phyloP scores from a whole-genome alignment of 2,329 filamentous ascomycete genomes.

The Orbilia oligospora region DNA sequence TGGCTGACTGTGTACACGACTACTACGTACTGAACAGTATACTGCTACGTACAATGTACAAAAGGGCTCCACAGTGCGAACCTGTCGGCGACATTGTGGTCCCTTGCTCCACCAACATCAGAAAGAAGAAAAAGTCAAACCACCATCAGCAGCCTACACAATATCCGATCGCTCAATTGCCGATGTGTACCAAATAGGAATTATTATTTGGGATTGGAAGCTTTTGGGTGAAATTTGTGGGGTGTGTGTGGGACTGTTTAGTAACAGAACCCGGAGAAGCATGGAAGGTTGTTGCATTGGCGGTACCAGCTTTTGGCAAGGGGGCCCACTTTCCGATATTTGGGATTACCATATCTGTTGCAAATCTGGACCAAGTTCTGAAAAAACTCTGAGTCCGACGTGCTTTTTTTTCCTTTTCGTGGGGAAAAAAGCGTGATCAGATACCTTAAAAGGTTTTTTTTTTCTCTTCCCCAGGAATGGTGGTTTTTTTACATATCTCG shows the following conservation, averaged over 20 bases:
- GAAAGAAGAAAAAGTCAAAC: conserved; percentile 23
- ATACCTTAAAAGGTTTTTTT: conserved; percentile 10
- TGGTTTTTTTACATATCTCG: too few species aligned
- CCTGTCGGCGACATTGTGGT: conserved; percentile 29
- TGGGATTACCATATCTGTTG: conserved; percentile 47
- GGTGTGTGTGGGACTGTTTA: conserved; percentile 12
- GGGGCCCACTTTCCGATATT: conserved; percentile 54
- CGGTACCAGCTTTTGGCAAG: not conserved
- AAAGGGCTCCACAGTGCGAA: conserved; percentile 4
- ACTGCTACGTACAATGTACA: not conserved
- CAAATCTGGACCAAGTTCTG: conserved; percentile 25
- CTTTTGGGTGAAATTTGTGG: conserved; percentile 35
- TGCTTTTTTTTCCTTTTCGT: conserved; percentile 30
- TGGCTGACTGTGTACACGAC: too few species aligned
- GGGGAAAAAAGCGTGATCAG: conserved; percentile 37
- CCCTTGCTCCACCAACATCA: too few species aligned
- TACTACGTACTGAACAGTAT: too few species aligned
- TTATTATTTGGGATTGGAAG: not conserved
- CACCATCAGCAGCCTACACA: conserved; percentile 20
- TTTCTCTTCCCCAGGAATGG: conserved; percentile 22
- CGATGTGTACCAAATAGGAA: too few species aligned
- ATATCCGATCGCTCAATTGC: conserved; percentile 60
- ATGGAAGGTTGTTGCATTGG: too few species aligned
- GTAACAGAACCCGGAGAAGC: conserved; percentile 11
- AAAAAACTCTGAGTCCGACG: conserved; percentile 25